Evolutionary conservation across 495 filamentous ascomycete genomes (phyloP).

Genomic region (Cryomyces minteri): DNA sequence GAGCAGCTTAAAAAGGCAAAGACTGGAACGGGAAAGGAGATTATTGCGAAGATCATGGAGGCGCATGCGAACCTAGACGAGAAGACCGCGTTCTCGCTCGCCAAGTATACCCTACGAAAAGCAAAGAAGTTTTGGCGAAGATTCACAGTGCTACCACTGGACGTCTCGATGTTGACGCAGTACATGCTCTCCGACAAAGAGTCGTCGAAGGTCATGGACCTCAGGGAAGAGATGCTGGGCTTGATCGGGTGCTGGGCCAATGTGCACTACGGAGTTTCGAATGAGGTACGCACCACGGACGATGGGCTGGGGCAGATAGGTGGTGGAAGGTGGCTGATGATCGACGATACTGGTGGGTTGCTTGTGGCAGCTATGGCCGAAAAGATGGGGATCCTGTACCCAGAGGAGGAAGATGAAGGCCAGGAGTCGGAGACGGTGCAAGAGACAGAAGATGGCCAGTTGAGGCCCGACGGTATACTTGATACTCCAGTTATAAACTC

Average conservation of each 20-base stretch:
- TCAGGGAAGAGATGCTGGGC: slow-evolving; percentile 71
- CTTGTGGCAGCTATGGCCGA: slow-evolving; percentile 81
- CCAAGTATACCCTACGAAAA: slow-evolving; percentile 90
- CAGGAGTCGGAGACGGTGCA: background rate
- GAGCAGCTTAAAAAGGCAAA: slow-evolving; percentile 73
- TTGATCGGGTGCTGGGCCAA: slow-evolving; percentile 50
- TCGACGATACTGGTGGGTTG: slow-evolving; percentile 81
- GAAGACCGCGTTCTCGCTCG: slow-evolving; percentile 82
- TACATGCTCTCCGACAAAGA: slow-evolving; percentile 66
- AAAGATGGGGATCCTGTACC: slow-evolving; percentile 69
- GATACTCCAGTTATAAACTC: no score
- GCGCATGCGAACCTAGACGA: slow-evolving; percentile 76
- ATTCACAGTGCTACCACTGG: slow-evolving; percentile 69
- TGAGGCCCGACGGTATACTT: no score
- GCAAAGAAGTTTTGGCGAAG: slow-evolving; percentile 78
- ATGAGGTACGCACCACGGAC: slow-evolving; percentile 11
- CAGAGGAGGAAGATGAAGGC: slow-evolving; percentile 10
- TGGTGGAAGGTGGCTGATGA: slow-evolving; percentile 64
- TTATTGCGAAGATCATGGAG: slow-evolving; percentile 70
- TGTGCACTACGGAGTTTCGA: slow-evolving; percentile 32
- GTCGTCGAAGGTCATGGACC: slow-evolving; percentile 60
- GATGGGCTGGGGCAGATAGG: slow-evolving; percentile 22
- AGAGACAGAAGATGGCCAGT: background rate
- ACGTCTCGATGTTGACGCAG: slow-evolving; percentile 51
- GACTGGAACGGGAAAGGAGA: slow-evolving; percentile 61